Percentiles rank a stretch among this genome's conserved stretches.
phyloP scores from a whole-genome alignment of 495 filamentous ascomycete species.

The Parathielavia hyrcaniae region DNA sequence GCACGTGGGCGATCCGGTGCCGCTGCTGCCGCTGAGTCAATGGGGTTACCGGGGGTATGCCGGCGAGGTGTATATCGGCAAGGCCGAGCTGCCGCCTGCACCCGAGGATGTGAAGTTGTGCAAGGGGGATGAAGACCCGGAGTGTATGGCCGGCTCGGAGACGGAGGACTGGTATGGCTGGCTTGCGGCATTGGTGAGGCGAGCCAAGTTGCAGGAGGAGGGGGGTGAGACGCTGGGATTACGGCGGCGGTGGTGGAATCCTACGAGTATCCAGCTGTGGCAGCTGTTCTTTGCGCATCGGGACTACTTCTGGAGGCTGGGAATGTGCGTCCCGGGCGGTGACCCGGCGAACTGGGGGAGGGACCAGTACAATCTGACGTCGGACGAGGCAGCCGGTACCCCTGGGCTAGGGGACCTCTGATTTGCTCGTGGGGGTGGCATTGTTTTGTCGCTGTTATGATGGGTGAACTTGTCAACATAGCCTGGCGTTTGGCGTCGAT shows the following conservation, averaged over 20 bases:
- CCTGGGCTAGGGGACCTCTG: conserved; percentile 17
- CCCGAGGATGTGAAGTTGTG: conserved; percentile 65
- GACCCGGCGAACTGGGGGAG: conserved; percentile 64
- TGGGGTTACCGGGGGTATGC: conserved; percentile 84
- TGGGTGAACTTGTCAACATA: background rate
- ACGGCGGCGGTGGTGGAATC: conserved; percentile 40
- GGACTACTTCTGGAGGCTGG: conserved; percentile 93
- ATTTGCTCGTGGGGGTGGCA: background rate
- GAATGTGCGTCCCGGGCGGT: conserved; percentile 80
- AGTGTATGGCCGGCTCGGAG: conserved; percentile 60
- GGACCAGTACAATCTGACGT: conserved; percentile 35
- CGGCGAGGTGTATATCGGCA: conserved; percentile 80
- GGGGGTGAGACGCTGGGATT: conserved; percentile 13
- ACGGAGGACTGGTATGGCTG: conserved; percentile 26
- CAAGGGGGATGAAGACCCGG: conserved; percentile 59
- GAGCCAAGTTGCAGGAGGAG: background rate
- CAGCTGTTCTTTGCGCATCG: conserved; percentile 90
- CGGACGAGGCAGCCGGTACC: background rate
- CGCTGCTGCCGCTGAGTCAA: conserved; percentile 73
- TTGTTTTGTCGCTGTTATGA: background rate
- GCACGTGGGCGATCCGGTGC: conserved; percentile 81
- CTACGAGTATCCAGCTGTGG: conserved; percentile 67
- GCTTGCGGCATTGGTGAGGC: conserved; percentile 6
- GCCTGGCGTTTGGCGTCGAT: conserved; percentile 1
- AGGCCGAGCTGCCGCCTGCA: conserved; percentile 57